Evolutionary conservation across 1,284 basidiomycete genomes (phyloP).

Genomic region (Pseudozyma hubeiensis): DNA sequence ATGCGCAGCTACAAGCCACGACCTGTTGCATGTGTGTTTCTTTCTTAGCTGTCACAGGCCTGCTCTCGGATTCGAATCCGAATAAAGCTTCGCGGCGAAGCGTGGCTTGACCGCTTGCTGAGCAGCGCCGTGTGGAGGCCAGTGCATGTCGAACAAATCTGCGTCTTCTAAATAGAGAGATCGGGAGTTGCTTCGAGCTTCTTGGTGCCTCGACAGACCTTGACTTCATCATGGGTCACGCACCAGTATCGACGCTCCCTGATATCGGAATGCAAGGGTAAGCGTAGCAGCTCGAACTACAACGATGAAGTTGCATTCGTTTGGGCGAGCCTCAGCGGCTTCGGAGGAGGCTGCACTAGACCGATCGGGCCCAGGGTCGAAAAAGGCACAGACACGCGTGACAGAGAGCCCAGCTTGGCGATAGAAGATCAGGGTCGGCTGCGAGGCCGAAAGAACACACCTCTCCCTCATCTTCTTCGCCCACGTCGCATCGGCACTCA

Average conservation of each 20-base stretch:
- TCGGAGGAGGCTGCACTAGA: not conserved
- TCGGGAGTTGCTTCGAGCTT: slow-evolving; percentile 8
- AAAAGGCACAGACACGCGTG: slow-evolving; percentile 6
- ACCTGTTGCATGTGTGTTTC: no score
- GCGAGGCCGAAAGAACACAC: no score
- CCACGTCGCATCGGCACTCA: no score
- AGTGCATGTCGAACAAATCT: slow-evolving; percentile 19
- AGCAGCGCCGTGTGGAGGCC: slow-evolving; percentile 29
- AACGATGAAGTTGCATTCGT: not conserved
- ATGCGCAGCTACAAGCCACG: no score
- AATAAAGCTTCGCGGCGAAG: not conserved
- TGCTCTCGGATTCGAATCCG: no score
- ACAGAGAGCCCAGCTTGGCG: not conserved
- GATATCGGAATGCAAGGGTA: no score
- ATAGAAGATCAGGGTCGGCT: not conserved
- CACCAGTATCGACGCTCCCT: no score
- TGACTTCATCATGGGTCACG: no score
- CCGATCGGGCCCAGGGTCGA: slow-evolving; percentile 3
- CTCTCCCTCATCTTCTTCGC: not conserved
- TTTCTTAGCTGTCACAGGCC: no score
- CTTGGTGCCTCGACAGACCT: no score
- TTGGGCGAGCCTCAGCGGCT: not conserved
- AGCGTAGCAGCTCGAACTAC: no score
- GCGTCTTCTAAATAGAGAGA: slow-evolving; percentile 1
- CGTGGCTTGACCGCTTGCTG: not conserved